Base-by-base conservation (phyloP, 1,139 yeast genomes). In the Pichia sp. region DNA sequence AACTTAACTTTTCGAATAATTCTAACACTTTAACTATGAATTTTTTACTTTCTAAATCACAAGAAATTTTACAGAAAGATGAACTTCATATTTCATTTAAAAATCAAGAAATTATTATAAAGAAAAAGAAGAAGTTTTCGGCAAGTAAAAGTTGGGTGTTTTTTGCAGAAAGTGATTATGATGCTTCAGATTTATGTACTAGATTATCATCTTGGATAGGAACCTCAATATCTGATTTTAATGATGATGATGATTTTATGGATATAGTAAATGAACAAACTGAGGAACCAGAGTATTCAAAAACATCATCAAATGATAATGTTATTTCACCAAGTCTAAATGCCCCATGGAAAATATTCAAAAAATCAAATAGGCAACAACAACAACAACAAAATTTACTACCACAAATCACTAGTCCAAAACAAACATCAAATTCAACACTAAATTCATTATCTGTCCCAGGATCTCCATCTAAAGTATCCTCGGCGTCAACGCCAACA, bases 91-190 rank as follows among this genome's bases (percentile, higher is more conserved):
- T 56, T 7, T 22, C 49, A 2, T 46, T 47, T 28, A 56, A 49
- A 13, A 44, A 47, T 22, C 61, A 56, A 39, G 50, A 53, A 29
- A 36, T 59, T 21, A 45, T 44, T 7, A 38, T 59, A 8, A 42
- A 50, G 10, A 51, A 52, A 24, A 56, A 48, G 34, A 53, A 56
- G 39, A 56, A 53, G 27, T 48, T 51, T 14, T 47, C 54, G 18
- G 49, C 58, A 3, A 50, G 43, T 40, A 56, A 51, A 37, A 41
- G 73, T 69, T 20, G 84, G 59, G 74, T 80, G 39, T 72, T 88
- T 47, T 87, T 95, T 62, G 87, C 95, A 3, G 96, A 88, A 59
- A 76, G 83, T 1, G 86, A 83, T 40, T 70, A 68, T 26, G 95
- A 87, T 53, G 74, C 95, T 41, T 94, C 85, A 51, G 70, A 70